Conservation (phyloP, 306 rosid species). For the Glycine latifolia region DNA sequence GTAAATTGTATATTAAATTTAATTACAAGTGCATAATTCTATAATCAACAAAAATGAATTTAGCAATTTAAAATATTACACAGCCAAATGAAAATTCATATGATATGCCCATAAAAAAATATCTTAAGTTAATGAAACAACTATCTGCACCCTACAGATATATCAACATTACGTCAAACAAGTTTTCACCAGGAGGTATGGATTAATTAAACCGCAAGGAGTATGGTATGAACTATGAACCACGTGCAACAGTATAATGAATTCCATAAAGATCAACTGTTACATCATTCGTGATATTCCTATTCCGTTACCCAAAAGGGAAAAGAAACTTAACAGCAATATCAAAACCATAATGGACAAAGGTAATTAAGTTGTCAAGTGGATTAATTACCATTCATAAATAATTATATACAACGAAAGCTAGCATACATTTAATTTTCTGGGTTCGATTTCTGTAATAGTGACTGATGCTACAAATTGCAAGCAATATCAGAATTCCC, state of each 20-base stretch:
- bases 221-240: too few species aligned
- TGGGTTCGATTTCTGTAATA: too few species aligned
- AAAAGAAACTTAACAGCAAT: neutral
- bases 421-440: too few species aligned
- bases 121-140: neutral
- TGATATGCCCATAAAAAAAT: neutral
- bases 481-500: too few species aligned
- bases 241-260: neutral
- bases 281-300: neutral
- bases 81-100: too few species aligned
- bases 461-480: too few species aligned
- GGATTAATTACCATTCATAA: neutral
- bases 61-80: too few species aligned
- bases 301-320: neutral
- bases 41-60: too few species aligned
- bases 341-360: neutral
- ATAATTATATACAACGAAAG: too few species aligned
- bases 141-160: neutral
- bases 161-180: neutral
- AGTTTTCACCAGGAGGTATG: neutral
- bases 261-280: neutral
- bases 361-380: slow-evolving; percentile 2
- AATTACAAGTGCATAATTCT: too few species aligned
- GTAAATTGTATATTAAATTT: too few species aligned
- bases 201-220: neutral